Base-by-base conservation (phyloP, 257 asterid species). In the Rauvolfia tetraphylla region DNA sequence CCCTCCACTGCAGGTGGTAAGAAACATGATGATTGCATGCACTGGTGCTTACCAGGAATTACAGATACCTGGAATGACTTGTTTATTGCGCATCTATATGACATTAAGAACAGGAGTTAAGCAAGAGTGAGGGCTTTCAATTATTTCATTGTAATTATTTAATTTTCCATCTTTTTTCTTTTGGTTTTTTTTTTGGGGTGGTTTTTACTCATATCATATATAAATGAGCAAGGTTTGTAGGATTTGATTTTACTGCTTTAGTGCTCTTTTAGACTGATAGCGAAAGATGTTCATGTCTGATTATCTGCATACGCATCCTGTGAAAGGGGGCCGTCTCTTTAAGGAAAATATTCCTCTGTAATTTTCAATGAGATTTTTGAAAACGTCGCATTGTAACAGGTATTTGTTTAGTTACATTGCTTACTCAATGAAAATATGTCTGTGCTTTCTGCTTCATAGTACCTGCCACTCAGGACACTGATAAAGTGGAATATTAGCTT, bases 31-130 rank as follows among this genome's bases (percentile, higher is more conserved):
- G 99, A 95, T 79, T 92, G 99, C 86, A 92, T 95, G 99, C 99
- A 92, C 76, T 92, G 99, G 97, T 95, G 98, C 85, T 85, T 91
- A 82, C 99, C 99, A 0, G 98, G 99, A 71, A 86, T 92, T 34
- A 89, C 97, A 9, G 97, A 95, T 88, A 88, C 90, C 41, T 95
- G 99, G 97, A 95, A 89, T 68, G 98, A 95, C 89, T 81, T 91
- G 85, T 85, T 92, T 76, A 71, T 90, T 48, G 86, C 94, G 61
- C 91, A 85, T 69, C 70, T 92, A 57, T 81, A 76, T 80, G 85
- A 71, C 79, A 44, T 83, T 23, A 72, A 84, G 56, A 58, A 59
- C 79, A 73, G 73, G 33, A 83, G 77, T 53, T 81, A 80, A 18
- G 22, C 38, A 36, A 61, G 13, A 18, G 57, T 15, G 63, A 22